Conservation (phyloP, 1,284 basidiomycete genomes). For the Rhodotorula sp. region DNA sequence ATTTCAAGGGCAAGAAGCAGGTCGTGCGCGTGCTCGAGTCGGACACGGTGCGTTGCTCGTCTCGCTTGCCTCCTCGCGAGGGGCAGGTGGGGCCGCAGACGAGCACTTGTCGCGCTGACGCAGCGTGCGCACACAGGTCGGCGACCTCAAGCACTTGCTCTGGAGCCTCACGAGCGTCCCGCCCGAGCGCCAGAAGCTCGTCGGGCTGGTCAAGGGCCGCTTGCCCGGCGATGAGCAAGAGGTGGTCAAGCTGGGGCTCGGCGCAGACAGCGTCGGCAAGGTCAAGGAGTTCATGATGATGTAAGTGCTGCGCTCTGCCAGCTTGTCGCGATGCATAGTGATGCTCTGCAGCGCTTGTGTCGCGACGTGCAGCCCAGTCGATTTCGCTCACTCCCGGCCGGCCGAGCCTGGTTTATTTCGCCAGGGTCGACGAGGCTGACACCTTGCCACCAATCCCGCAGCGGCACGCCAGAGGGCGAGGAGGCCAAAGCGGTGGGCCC, state of each 20-base stretch:
- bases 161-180: slow-evolving; percentile 76
- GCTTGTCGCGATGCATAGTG: too few relatives aligned
- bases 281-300: slow-evolving; percentile 75
- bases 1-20: slow-evolving; percentile 13
- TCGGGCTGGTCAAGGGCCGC: slow-evolving; percentile 81
- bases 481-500: slow-evolving; percentile 65
- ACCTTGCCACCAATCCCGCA: neutral
- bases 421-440: too few relatives aligned
- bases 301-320: slow-evolving; percentile 45
- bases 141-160: slow-evolving; percentile 53
- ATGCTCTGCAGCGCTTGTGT: neutral
- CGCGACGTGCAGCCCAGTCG: too few relatives aligned
- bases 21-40: slow-evolving; percentile 10
- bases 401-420: too few relatives aligned
- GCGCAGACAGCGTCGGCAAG: slow-evolving; percentile 48
- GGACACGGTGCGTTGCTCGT: slow-evolving; percentile 20
- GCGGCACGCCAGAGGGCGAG: slow-evolving; percentile 71
- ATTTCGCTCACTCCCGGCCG: too few relatives aligned
- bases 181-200: slow-evolving; percentile 81
- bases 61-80: neutral
- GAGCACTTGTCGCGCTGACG: too few relatives aligned
- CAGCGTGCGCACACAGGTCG: slow-evolving; percentile 8
- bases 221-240: slow-evolving; percentile 70
- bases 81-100: neutral
- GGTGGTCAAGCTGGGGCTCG: slow-evolving; percentile 55